Percentiles rank a stretch among this genome's conserved stretches.
These are phyloP conservation scores for Tylopilus felleus DNA, from an alignment of 768 basidiomycete species.

Conservation along the genomic window DNA sequence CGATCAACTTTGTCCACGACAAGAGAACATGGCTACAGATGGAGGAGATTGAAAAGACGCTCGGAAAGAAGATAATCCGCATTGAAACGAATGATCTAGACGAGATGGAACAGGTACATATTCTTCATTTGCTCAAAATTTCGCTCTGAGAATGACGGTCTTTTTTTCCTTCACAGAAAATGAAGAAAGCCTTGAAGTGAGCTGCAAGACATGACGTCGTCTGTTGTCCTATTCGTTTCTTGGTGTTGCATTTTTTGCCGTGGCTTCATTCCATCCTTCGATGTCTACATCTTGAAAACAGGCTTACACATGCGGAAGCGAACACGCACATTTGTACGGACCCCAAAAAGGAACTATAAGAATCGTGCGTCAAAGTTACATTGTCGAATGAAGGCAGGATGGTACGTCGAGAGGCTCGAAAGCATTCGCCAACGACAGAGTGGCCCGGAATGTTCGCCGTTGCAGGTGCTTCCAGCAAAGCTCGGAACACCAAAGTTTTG, in stretches of 20 bases:
- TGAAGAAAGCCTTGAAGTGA: constrained; percentile 77
- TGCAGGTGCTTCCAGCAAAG: no score
- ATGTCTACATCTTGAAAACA: background rate
- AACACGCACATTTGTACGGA: background rate
- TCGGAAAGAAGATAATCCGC: constrained; percentile 74
- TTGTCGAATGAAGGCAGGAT: background rate
- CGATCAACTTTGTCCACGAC: constrained; percentile 97
- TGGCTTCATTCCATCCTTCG: background rate
- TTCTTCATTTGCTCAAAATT: background rate
- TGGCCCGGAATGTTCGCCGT: no score
- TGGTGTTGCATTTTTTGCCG: background rate
- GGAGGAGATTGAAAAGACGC: constrained; percentile 79
- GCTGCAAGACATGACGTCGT: background rate
- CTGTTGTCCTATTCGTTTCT: background rate
- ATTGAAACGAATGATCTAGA: constrained; percentile 91
- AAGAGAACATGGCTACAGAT: constrained; percentile 84
- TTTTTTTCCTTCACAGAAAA: constrained; percentile 47
- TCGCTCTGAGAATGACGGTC: background rate
- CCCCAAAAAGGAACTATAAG: background rate
- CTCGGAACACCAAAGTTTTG: no score
- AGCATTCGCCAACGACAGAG: no score
- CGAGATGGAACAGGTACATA: constrained; percentile 85
- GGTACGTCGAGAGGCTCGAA: background rate
- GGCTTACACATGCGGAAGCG: background rate
- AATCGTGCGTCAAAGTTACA: background rate